phyloP scores from a whole-genome alignment of 345 rosid species.

The Passiflora organensis region DNA sequence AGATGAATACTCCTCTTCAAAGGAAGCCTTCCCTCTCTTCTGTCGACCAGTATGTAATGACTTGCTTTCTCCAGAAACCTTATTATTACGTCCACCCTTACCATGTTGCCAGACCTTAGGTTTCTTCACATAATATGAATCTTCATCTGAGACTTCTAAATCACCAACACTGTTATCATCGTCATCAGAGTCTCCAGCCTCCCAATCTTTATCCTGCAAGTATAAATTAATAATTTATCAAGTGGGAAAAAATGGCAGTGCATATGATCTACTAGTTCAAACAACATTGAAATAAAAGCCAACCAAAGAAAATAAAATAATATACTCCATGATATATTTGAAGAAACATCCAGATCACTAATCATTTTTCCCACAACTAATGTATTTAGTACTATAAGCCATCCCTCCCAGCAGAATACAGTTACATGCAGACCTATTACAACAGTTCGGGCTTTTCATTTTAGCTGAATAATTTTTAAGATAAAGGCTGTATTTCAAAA shows the following conservation, averaged over 20 bases:
- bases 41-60: slow-evolving; percentile 39
- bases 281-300: no score
- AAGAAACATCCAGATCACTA: no score
- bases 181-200: slow-evolving; percentile 66
- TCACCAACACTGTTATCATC: slow-evolving; percentile 63
- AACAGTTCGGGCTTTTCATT: no score
- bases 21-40: slow-evolving; percentile 54
- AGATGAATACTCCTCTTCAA: slow-evolving; percentile 63
- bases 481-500: no score
- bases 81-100: slow-evolving; percentile 51
- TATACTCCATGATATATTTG: neutral
- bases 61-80: slow-evolving; percentile 46
- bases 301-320: neutral
- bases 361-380: neutral
- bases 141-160: slow-evolving; percentile 61
- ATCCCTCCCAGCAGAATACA: no score
- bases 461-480: no score
- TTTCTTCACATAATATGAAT: slow-evolving; percentile 55
- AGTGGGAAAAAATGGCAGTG: neutral
- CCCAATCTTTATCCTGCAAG: slow-evolving; percentile 71
- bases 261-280: neutral
- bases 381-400: no score
- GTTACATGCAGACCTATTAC: no score
- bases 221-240: neutral
- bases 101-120: slow-evolving; percentile 51